Base-by-base conservation (phyloP, 2,329 filamentous ascomycete genomes). In the Alternaria postmessia region DNA sequence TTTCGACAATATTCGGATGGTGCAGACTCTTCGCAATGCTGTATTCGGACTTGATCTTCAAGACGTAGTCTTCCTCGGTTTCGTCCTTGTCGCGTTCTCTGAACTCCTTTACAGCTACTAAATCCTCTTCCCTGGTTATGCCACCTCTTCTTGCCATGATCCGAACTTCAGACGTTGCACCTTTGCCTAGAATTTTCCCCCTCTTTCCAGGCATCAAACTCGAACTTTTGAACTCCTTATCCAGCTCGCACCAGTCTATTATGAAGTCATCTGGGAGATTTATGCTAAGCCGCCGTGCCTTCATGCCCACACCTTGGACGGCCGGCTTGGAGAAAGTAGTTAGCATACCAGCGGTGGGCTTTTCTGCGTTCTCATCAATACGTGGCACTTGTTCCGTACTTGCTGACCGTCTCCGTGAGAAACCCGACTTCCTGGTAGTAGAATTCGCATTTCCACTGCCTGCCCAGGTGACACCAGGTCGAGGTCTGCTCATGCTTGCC, bases 31-130 rank as follows among this genome's bases (percentile, higher is more conserved):
- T 94, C 61, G 91, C 91, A 66, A 96, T 93, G 77, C 89, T 92
- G 80, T 89, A 97, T 76, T 97, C 93, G 1, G 91, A 94, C 78
- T 94, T 96, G 81, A 96, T 91, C 82, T 96, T 95, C 79, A 92
- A 90, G 66, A 91, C 87, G 77, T 96, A 96, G 51, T 95, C 91
- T 30, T 88, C 85, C 63, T 87, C 83, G 9, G 86, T 88, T 75
- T 96, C 93, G 41, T 85, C 84, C 34, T 85, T 84, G 36, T 88
- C 88, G 77, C 91, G 91, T 65, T 87, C 86, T 11, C 92, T 88
- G 76, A 96, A 96, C 72, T 95, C 91, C 80, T 97, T 97, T 68
- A 96, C 92, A 0, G 93, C 93, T 67, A 90, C 94, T 7, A 93
- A 79, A 69, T 92, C 88, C 71, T 92, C 89, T 39, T 82, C 75